Base-by-base conservation (phyloP, 139 green algal species). In the Spirogloea muscicola region DNA sequence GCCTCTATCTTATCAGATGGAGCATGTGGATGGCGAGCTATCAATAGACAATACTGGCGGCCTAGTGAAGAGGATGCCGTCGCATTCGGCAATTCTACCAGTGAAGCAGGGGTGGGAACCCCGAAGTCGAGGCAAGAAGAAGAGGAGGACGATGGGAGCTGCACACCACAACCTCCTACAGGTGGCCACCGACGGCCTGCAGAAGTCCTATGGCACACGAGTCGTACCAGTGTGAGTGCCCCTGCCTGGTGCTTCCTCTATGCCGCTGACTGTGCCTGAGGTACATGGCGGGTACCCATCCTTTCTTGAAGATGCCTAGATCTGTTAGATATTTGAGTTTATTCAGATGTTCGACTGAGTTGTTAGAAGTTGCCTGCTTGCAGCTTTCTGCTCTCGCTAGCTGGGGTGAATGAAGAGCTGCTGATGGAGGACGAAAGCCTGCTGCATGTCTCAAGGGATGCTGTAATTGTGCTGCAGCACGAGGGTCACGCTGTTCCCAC, bases 401-500 rank as follows among this genome's bases (percentile, higher is more conserved):
- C 68, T 6, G 58, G 58, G 16, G 52, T 68, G 33, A n/a, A 68
- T 33, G 25, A 21, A 25, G 68, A 65, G 44, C 48, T 84, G 31
- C 36, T 76, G 3, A 48, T 84, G 41, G 64, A 76, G 29, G 77
- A 52, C 3, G 70, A 84, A 36, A 37, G 6, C 21, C 41, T 64
- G n/a, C 33, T 81, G 37, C 41, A 31, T 18, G 60, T 39, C 0
- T n/a, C n/a, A 6, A 33, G 60, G 21, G 62, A 84, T 31, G 41
- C 51, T 2, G 77, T 77, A 10, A 43, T 81, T 1, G 77, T 80
- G 41, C 70, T 81, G 34, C 70, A 84, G 62, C 70, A 55, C 36
- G 18, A 31, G 5, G 31, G 31, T 10, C n/a, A 71, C 46, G n/a
- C 5, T 25, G 52, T 75, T 18, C 66, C 66, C 25, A 31, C 43